Percentiles rank a stretch among this genome's conserved stretches.
These are phyloP conservation scores for Viola pubescens DNA, from an alignment of 441 rosid genomes.

Conservation along the genomic window DNA sequence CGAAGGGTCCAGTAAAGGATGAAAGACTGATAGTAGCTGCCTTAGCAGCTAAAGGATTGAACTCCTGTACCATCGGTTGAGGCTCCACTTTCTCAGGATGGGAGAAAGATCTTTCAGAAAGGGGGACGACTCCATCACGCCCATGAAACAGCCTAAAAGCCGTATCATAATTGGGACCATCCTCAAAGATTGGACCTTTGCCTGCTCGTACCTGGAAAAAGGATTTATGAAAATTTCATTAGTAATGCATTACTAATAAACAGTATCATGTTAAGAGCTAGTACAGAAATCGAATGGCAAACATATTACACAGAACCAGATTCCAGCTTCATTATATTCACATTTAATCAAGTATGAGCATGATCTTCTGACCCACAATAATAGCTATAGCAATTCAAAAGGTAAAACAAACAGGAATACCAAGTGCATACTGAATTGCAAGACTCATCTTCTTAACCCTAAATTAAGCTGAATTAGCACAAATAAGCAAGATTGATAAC, in stretches of 20 bases:
- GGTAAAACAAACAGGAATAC: too few relatives aligned
- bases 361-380: too few relatives aligned
- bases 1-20: constrained; percentile 52
- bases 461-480: too few relatives aligned
- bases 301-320: too few relatives aligned
- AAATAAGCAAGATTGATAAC: constrained; percentile 3
- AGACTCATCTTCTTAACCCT: too few relatives aligned
- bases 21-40: constrained; percentile 65
- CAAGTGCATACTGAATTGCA: too few relatives aligned
- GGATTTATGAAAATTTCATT: not conserved
- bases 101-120: constrained; percentile 37
- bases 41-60: constrained; percentile 53
- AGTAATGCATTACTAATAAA: too few relatives aligned
- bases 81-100: constrained; percentile 23
- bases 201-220: constrained; percentile 32
- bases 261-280: too few relatives aligned
- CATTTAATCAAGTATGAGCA: not conserved
- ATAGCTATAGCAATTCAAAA: too few relatives aligned
- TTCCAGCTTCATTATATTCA: not conserved
- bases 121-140: constrained; percentile 73
- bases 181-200: constrained; percentile 85
- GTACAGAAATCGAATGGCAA: too few relatives aligned
- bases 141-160: constrained; percentile 80
- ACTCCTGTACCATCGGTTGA: constrained; percentile 33
- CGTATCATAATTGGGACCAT: constrained; percentile 67